Percentiles rank a stretch among this genome's conserved stretches.
Conservation (phyloP, 1,139 yeast genomes). For the Suhomyces choctaworum region DNA sequence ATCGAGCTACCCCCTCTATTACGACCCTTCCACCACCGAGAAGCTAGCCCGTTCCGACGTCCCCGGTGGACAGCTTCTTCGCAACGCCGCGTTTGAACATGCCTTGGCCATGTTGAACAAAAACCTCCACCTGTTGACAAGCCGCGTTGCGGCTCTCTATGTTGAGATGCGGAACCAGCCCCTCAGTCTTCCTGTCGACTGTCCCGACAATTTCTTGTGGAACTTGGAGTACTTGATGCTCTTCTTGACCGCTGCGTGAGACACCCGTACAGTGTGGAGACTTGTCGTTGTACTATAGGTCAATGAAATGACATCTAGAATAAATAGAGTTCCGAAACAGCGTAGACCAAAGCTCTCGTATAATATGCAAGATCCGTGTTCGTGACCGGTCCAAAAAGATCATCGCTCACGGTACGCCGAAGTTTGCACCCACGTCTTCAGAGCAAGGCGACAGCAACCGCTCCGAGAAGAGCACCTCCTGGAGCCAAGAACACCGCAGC, state of each 20-base stretch:
- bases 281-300: no score
- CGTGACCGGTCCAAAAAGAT: neutral
- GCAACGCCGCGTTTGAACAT: constrained; percentile 34
- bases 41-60: constrained; percentile 17
- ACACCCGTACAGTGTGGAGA: no score
- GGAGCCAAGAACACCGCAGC: constrained; percentile 26
- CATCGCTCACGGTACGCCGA: no score
- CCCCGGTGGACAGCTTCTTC: constrained; percentile 12
- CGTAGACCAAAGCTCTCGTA: no score
- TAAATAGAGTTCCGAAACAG: no score
- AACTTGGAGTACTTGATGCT: constrained; percentile 39
- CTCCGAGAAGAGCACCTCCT: constrained; percentile 39
- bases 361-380: no score
- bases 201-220: constrained; percentile 47
- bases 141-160: constrained; percentile 24
- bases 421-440: no score
- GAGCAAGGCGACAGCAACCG: constrained; percentile 38
- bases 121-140: constrained; percentile 31
- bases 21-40: constrained; percentile 27
- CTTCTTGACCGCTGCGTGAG: constrained; percentile 36
- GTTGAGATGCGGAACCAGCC: constrained; percentile 16
- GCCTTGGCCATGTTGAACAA: constrained; percentile 37
- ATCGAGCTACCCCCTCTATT: constrained; percentile 29
- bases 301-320: no score
- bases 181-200: constrained; percentile 37